phyloP scores from a whole-genome alignment of 192 early-diverging fungal species.

The Allomyces arbusculus region DNA sequence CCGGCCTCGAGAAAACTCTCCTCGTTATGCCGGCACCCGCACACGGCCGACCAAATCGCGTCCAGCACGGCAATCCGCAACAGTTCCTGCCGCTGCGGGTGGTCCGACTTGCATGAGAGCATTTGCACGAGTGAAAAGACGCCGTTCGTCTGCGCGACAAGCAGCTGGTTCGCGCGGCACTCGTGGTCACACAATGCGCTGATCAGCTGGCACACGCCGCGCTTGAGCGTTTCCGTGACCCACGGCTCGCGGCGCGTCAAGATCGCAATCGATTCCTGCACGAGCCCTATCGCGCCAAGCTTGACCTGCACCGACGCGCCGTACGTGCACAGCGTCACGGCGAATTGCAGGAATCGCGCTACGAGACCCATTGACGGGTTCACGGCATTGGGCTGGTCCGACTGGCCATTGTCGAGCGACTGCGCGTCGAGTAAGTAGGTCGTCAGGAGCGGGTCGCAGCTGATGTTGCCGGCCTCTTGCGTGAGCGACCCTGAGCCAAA shows the following conservation, averaged over 20 bases:
- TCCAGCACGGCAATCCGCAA: neutral
- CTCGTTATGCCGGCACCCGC: neutral
- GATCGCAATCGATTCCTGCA: neutral
- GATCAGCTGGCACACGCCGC: neutral
- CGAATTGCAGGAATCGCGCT: neutral
- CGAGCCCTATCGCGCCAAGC: neutral
- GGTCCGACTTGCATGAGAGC: neutral
- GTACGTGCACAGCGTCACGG: neutral
- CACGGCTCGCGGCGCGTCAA: neutral
- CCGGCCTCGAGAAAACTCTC: neutral
- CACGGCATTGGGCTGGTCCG: neutral
- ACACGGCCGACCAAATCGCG: slow-evolving; percentile 1
- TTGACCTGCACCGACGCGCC: neutral
- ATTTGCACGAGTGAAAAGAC: neutral
- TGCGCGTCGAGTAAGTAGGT: neutral
- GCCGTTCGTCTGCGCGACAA: neutral
- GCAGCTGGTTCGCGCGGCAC: neutral
- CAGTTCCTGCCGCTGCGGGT: neutral
- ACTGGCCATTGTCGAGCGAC: neutral
- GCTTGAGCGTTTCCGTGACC: neutral
- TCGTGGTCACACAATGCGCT: neutral
- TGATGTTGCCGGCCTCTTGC: neutral
- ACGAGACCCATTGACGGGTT: neutral
- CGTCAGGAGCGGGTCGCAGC: neutral
- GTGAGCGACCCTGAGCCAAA: neutral